Conservation (phyloP, 2,329 filamentous ascomycete species). For the Immersiporthe knoxdaviesiana region DNA sequence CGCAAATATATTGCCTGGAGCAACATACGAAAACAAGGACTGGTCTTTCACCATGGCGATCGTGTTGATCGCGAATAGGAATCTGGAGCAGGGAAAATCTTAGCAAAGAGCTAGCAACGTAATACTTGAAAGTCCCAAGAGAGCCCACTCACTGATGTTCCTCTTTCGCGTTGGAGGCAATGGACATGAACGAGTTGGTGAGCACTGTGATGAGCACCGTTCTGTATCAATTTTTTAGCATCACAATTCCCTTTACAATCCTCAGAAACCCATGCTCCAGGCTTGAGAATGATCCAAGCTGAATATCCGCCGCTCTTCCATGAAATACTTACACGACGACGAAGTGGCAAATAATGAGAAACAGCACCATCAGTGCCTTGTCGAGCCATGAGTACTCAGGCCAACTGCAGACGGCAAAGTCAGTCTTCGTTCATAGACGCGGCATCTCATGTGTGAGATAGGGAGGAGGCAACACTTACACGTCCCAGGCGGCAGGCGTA, state of each 20-base stretch:
- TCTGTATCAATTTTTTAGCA: conserved; percentile 39
- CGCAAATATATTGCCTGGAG: conserved; percentile 87
- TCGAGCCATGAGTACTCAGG: conserved; percentile 77
- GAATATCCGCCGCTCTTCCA: conserved; percentile 3
- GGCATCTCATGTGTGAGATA: not conserved
- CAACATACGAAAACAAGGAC: conserved; percentile 89
- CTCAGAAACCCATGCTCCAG: not conserved
- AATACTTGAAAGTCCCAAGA: no score
- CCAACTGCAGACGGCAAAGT: conserved; percentile 53
- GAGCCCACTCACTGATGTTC: conserved; percentile 68
- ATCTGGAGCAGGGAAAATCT: conserved; percentile 46
- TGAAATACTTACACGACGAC: conserved; percentile 68
- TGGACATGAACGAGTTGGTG: conserved; percentile 94
- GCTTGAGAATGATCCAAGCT: not conserved
- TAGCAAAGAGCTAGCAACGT: not conserved
- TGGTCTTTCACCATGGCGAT: conserved; percentile 99
- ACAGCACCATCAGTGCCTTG: conserved; percentile 74
- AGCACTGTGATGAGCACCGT: conserved; percentile 95
- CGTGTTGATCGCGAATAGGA: conserved; percentile 93
- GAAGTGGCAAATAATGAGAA: conserved; percentile 94
- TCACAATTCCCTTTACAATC: not conserved
- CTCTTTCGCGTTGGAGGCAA: conserved; percentile 89
- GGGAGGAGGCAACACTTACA: conserved; percentile 52
- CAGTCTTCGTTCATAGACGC: not conserved
- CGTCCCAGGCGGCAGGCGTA: conserved; percentile 91